Conservation (phyloP, 371 early-diverging fungal genomes). For the Vairimorpha ceranae region DNA sequence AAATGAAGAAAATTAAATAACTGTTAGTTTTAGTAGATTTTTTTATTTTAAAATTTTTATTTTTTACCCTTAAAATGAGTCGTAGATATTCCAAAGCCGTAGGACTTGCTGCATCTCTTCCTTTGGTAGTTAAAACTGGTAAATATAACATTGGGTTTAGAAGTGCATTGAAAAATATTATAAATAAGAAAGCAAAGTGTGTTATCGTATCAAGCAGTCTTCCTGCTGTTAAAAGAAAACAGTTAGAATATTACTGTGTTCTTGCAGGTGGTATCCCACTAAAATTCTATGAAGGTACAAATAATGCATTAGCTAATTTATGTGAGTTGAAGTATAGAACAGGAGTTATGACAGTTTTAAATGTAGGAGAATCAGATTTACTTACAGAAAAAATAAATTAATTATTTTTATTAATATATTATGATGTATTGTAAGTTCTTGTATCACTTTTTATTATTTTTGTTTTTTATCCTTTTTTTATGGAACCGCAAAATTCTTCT, state of each 20-base stretch:
- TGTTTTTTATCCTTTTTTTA: not conserved
- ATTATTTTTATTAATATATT: not conserved
- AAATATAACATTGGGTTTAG: conserved; percentile 62
- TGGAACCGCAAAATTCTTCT: not conserved
- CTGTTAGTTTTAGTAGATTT: not conserved
- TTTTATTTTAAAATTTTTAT: not conserved
- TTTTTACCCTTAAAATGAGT: not conserved
- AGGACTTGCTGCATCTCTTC: conserved; percentile 38
- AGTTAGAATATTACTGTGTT: conserved; percentile 62
- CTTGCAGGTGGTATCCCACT: conserved; percentile 62
- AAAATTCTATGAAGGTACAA: conserved; percentile 60
- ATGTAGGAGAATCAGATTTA: conserved; percentile 63
- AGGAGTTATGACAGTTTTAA: conserved; percentile 62
- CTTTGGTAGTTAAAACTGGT: conserved; percentile 64
- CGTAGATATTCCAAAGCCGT: conserved; percentile 7
- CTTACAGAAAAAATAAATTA: conserved; percentile 24
- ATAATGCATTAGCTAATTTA: conserved; percentile 59
- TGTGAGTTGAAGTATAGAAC: conserved; percentile 56
- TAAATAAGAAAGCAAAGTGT: conserved; percentile 56
- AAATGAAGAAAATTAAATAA: conserved; percentile 45
- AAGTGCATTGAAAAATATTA: conserved; percentile 51
- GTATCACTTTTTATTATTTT: not conserved
- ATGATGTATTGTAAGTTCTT: not conserved
- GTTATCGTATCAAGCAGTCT: conserved; percentile 60
- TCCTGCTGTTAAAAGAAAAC: conserved; percentile 57